A percentile compares a stretch with the other conserved stretches of the same genome.
phyloP scores from a whole-genome alignment of 2,329 filamentous ascomycete species.

The Calonectria pseudoreteaudii region DNA sequence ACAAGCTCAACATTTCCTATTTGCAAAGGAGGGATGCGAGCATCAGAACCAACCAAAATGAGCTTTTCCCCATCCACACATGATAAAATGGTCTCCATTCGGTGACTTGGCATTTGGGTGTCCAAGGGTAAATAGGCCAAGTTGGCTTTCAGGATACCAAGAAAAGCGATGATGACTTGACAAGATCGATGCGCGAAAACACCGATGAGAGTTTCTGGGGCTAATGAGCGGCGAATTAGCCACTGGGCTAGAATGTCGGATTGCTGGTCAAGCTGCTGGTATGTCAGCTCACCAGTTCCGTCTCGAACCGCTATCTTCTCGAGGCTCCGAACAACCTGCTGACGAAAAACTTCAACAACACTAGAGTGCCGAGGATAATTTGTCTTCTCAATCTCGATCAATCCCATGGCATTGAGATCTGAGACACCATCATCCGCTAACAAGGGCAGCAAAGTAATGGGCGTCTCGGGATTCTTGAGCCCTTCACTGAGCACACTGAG shows the following conservation, averaged over 20 bases:
- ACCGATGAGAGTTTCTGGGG: neutral
- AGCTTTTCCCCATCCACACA: neutral
- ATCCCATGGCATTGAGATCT: neutral
- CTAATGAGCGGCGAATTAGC: neutral
- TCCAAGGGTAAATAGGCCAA: neutral
- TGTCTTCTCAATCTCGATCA: neutral
- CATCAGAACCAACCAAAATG: neutral
- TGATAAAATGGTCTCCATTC: neutral
- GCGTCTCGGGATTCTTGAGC: constrained; percentile 22
- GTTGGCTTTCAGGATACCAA: neutral
- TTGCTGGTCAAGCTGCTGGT: neutral
- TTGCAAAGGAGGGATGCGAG: neutral
- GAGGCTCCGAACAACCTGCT: neutral
- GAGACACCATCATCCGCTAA: neutral
- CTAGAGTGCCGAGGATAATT: neutral
- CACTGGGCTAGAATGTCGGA: neutral
- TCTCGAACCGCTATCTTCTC: neutral
- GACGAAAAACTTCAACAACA: neutral
- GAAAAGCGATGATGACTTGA: neutral
- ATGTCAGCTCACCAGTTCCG: neutral
- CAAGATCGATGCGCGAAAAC: neutral
- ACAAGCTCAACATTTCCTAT: neutral
- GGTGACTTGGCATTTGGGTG: neutral
- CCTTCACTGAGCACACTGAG: constrained; percentile 23
- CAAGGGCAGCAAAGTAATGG: neutral